Base-by-base conservation (phyloP, 176 grass and related monocot genomes). In the Musa beccarii region DNA sequence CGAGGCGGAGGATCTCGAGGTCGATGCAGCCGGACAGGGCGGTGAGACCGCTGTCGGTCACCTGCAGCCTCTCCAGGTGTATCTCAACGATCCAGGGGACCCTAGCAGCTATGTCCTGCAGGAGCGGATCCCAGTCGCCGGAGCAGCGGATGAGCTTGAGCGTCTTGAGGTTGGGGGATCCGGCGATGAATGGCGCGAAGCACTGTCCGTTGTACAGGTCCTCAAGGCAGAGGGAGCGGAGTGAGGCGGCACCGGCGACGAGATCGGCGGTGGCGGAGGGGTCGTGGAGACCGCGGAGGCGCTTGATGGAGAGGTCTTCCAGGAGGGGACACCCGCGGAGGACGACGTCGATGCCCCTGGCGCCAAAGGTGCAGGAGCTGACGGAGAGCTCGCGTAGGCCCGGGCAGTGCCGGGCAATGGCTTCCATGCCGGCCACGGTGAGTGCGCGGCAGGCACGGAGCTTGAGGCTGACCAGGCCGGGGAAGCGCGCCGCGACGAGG, bases 61-160 rank as follows among this genome's bases (percentile, higher is more conserved):
- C 89, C 85, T 99, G 96, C 2, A 99, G 89, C 76, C 94, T 91
- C 86, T 99, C 96, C 11, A 99, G 89, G 80, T 99, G 96, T 63
- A 99, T 66, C 71, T 99, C 96, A 19, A 84, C 80, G 51, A 99
- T 80, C 10, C 83, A 76, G 0, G 73, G 78, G 62, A 88, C 81
- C 57, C 69, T 82, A 0, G 63, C 80, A 0, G 89, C 74, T 50
- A 92, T 84, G 78, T 84, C 51, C 76, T 92, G 83, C 3, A 99
- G 62, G 14, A 92, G 85, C 2, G 76, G 77, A 63, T 99, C 96
- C 96, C 96, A 99, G 52, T 90, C 81, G 13, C 96, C 96, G 0
- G 96, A 94, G 86, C 96, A 95, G 9, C 91, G 82, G 65, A 99
- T 21, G 81, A 99, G 82, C 83, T 95, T 99, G 23, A 99, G 84